Conservation (phyloP, 2,329 filamentous ascomycete species). For the Ophiocordyceps camponoti-rufipedis region DNA sequence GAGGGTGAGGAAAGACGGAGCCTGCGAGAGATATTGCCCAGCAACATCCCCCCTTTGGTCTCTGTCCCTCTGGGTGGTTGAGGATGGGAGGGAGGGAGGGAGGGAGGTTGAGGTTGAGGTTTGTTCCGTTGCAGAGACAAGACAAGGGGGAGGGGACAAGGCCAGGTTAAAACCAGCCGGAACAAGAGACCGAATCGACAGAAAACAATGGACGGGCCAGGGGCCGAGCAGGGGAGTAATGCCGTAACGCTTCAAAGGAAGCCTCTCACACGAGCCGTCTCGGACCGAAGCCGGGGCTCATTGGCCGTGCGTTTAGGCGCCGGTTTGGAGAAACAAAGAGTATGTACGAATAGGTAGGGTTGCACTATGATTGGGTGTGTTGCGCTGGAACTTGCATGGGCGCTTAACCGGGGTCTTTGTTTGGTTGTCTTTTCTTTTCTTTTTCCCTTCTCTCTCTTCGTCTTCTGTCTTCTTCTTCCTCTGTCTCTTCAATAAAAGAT, state of each 20-base stretch:
- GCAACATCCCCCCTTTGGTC: not conserved
- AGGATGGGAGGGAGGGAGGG: not conserved
- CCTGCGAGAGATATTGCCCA: conserved; percentile 1
- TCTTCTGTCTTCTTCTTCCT: too few species aligned
- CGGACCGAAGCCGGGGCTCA: too few species aligned
- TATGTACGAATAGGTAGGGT: too few species aligned
- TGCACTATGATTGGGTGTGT: too few species aligned
- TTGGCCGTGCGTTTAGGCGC: too few species aligned
- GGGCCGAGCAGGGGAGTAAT: not conserved
- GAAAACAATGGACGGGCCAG: too few species aligned
- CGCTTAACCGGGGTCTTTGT: not conserved
- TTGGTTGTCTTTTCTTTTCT: not conserved
- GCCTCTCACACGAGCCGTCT: too few species aligned
- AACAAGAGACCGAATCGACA: not conserved
- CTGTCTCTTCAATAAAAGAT: too few species aligned
- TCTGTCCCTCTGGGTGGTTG: not conserved
- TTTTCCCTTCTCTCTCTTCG: not conserved
- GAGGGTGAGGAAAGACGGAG: not conserved
- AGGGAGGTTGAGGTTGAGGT: not conserved
- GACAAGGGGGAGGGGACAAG: not conserved
- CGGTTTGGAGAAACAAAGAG: too few species aligned
- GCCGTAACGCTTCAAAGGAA: not conserved
- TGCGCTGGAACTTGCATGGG: too few species aligned
- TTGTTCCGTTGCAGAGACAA: not conserved
- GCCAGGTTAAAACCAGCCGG: too few species aligned